Evolutionary conservation across 352 stramenopile species (phyloP), one percentile per base, ranked within the genome.

Genomic region (Thraustochytrium sp.): DNA sequence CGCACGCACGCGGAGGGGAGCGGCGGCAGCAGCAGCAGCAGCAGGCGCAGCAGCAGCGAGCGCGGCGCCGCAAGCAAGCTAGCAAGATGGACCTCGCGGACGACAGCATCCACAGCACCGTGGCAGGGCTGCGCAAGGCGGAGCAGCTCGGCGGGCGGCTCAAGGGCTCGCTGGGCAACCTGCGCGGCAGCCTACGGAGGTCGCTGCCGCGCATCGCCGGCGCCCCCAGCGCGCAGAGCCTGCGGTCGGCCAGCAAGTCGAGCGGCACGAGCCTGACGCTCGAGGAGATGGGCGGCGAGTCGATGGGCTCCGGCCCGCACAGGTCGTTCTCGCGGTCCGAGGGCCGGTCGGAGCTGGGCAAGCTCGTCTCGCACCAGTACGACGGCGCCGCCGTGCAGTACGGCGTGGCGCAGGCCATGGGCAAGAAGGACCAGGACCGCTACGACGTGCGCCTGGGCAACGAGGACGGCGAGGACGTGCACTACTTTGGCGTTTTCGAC

Each of bases 401-500:
- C 51, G 68, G 68, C 51, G 68, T 64, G 26, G 68, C 68, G 13
- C 68, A 80, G 53, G 68, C 68, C 34, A 42, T 64, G 18, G 68
- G 68, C 68, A 80, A 80, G 51, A 80, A 80, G 49, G 68, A 80
- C 51, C 68, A 80, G 53, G 68, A 80, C 68, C 46, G 68, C 46
- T 80, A 55, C 40, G 68, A 80, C 68, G 42, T 63, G 1, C 68
- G 68, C 16, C 34, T 80, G 13, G 68, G 68, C 68, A 46, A 61
- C 48, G 68, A 80, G 38, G 44, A 64, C 23, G 65, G 65, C 65
- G 48, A 61, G 5, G 68, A 80, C 31, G 68, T 80, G 4, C 68
- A 84, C 55, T 84, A 83, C 38, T 84, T 76, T 29, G 75, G 55
- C 42, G 75, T 84, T 13, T 84, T 83, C 40, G 75, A 84, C 59